phyloP scores from a whole-genome alignment of 164 flowering plant genomes.

The Liquidambar formosana region DNA sequence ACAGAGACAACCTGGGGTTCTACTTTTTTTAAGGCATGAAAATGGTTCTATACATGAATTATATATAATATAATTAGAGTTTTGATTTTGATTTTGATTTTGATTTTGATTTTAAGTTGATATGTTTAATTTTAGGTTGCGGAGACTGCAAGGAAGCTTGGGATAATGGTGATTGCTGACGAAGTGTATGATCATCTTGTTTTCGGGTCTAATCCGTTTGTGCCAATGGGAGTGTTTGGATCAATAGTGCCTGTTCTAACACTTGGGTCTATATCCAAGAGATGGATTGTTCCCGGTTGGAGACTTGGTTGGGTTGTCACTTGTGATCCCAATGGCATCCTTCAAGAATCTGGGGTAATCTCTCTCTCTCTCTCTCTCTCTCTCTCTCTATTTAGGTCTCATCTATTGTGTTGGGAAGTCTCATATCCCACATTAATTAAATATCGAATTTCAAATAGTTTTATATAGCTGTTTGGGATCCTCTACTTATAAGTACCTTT shows the following conservation, averaged over 20 bases:
- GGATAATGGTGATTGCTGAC: constrained; percentile 51
- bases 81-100: no score
- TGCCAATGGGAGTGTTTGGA: constrained; percentile 52
- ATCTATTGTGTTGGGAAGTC: no score
- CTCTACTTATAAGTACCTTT: no score
- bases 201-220: constrained; percentile 49
- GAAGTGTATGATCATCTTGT: constrained; percentile 49
- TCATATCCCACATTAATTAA: no score
- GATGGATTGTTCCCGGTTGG: constrained; percentile 66
- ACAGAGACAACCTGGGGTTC: no score
- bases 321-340: constrained; percentile 38
- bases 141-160: constrained; percentile 54
- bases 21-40: no score
- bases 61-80: no score
- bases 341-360: constrained; percentile 34
- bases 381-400: no score
- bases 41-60: no score
- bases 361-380: constrained; percentile 9
- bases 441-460: no score
- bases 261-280: constrained; percentile 55
- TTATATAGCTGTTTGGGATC: no score
- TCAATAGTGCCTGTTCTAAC: constrained; percentile 48
- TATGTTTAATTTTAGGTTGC: constrained; percentile 34
- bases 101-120: no score
- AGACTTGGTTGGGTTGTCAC: constrained; percentile 53